Percentiles rank a stretch among this genome's conserved stretches.
Evolutionary conservation across 805 yeast species (phyloP).

Genomic region (Komagataella phaffii): DNA sequence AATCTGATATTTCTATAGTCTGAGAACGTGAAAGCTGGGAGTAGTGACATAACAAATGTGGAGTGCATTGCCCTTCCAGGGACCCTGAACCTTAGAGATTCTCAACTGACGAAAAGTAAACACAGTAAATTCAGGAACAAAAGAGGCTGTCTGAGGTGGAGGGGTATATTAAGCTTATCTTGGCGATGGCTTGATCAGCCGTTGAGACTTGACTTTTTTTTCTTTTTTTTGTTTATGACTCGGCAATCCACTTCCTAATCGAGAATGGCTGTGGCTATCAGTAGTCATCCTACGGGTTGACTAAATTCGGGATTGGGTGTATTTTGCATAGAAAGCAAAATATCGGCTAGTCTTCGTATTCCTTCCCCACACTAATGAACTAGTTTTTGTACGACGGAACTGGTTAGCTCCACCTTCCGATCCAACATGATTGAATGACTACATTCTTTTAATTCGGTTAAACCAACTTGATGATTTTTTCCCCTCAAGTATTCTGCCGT

Average conservation of each 20-base stretch:
- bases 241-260: background rate
- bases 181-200: background rate
- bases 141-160: background rate
- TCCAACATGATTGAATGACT: constrained; percentile 1
- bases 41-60: too few relatives aligned
- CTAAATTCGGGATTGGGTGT: background rate
- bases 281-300: background rate
- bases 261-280: background rate
- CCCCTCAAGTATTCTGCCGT: background rate
- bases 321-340: background rate
- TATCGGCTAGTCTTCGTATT: background rate
- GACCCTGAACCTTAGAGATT: too few relatives aligned
- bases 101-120: too few relatives aligned
- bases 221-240: background rate
- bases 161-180: background rate
- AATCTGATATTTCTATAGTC: too few relatives aligned
- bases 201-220: background rate
- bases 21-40: too few relatives aligned
- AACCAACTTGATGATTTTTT: background rate
- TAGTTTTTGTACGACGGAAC: background rate
- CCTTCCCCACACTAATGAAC: background rate
- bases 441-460: background rate
- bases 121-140: background rate
- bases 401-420: background rate
- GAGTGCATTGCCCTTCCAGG: too few relatives aligned